phyloP scores from a whole-genome alignment of 495 filamentous ascomycete genomes.

The Elaphomyces granulatus region DNA sequence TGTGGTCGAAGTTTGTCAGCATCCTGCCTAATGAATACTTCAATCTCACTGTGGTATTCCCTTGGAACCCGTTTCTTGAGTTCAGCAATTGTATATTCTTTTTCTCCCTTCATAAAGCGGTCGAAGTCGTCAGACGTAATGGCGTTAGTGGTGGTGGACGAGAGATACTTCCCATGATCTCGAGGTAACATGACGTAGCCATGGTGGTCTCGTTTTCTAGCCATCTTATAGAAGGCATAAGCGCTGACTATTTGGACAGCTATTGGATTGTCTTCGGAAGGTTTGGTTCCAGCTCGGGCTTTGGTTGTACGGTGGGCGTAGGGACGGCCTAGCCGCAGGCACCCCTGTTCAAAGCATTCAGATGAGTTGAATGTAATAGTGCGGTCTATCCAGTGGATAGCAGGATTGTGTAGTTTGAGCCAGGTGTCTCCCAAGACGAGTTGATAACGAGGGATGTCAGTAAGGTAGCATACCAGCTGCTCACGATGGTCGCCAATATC shows the following conservation, averaged over 20 bases:
- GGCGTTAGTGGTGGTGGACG: too few relatives aligned
- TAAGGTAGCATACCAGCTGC: not conserved
- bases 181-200: too few relatives aligned
- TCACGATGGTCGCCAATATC: not conserved
- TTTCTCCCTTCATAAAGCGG: too few relatives aligned
- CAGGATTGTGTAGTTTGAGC: not conserved
- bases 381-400: not conserved
- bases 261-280: too few relatives aligned
- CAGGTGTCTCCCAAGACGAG: not conserved
- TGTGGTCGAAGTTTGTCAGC: not conserved
- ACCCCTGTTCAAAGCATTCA: not conserved
- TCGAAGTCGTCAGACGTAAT: too few relatives aligned
- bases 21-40: conserved; percentile 4
- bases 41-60: conserved; percentile 7
- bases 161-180: too few relatives aligned
- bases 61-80: too few relatives aligned
- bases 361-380: not conserved
- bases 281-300: too few relatives aligned
- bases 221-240: not conserved
- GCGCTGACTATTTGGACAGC: not conserved
- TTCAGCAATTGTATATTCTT: too few relatives aligned
- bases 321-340: not conserved
- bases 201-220: too few relatives aligned
- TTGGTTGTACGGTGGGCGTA: too few relatives aligned
- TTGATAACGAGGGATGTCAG: not conserved